Base-by-base conservation (phyloP, 73 alveolate genomes). In the Stentor coeruleus region DNA sequence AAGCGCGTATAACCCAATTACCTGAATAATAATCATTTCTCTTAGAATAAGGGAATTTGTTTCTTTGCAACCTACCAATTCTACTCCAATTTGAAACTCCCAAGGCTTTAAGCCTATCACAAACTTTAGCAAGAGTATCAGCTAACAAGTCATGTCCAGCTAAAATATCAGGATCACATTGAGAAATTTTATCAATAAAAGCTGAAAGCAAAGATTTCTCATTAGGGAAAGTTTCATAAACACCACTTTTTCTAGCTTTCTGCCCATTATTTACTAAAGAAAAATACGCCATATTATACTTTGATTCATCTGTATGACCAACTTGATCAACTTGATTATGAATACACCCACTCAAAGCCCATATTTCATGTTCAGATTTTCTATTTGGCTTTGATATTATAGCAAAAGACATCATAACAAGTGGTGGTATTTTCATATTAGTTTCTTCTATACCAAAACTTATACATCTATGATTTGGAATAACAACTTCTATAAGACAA, bases 131-230 rank as follows among this genome's bases (percentile, higher is more conserved):
- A 49, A 95, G 74, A 74, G 89, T 86, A 26, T 94, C 93, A 74
- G 90, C 90, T 72, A 93, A 88, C 42, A 97, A 80, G 79, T 96
- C 96, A 85, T 97, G 99, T 0, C 98, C 98, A 2, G 95, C 96
- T 3, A 97, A 82, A 37, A 94, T 87, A 88, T 97, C 99, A 3
- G 99, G 99, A 83, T 97, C 99, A 76, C 86, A 83, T 49, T 81
- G 75, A 83, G 87, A 83, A n/a, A 95, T 77, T 77, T 80, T 77
- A 42, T 85, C 74, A 37, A 95, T 79, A 85, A 97, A 97, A 3
- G 74, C 58, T 79, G 91, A 93, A 14, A 97, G 74, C 86, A 97
- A 81, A 75, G 66, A 82, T 81, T 93, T 87, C 84, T 97, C 99
- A 72, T 85, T 85, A 49, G 81, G 85, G 74, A 92, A 92, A 33